Conservation (phyloP, 116 monocot genomes). For the Thalassia testudinum region DNA sequence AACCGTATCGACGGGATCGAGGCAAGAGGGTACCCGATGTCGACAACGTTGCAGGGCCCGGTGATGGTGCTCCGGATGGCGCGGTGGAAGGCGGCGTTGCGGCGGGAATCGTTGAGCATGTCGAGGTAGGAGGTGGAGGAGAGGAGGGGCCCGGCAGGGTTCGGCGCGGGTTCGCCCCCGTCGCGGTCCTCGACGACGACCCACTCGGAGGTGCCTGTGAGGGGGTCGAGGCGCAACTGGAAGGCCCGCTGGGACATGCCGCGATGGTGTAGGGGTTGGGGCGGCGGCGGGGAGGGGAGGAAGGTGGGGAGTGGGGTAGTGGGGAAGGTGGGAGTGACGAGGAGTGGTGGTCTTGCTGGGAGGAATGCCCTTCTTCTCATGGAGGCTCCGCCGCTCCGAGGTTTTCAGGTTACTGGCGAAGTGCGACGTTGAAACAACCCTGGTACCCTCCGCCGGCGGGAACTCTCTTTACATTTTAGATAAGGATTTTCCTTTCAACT, state of each 20-base stretch:
- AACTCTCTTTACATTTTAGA: too few relatives aligned
- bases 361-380: too few relatives aligned
- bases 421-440: too few relatives aligned
- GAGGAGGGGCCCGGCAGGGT: constrained; percentile 17
- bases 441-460: too few relatives aligned
- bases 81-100: constrained; percentile 55
- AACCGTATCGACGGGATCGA: background rate
- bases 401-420: too few relatives aligned
- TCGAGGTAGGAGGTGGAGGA: constrained; percentile 87
- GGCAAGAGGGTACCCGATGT: constrained; percentile 51
- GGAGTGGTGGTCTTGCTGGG: background rate
- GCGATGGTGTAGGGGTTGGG: background rate
- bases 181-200: constrained; percentile 47
- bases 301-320: background rate
- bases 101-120: constrained; percentile 83
- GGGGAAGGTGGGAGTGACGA: background rate
- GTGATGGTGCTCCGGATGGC: constrained; percentile 74
- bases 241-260: constrained; percentile 27
- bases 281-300: background rate
- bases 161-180: constrained; percentile 1
- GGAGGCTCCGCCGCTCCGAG: too few relatives aligned
- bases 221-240: constrained; percentile 66
- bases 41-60: constrained; percentile 58
- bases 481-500: too few relatives aligned
- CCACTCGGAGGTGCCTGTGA: constrained; percentile 94